These are phyloP conservation scores for Ogataea naganishii DNA, from an alignment of 805 yeast genomes.

Conservation along the genomic window DNA sequence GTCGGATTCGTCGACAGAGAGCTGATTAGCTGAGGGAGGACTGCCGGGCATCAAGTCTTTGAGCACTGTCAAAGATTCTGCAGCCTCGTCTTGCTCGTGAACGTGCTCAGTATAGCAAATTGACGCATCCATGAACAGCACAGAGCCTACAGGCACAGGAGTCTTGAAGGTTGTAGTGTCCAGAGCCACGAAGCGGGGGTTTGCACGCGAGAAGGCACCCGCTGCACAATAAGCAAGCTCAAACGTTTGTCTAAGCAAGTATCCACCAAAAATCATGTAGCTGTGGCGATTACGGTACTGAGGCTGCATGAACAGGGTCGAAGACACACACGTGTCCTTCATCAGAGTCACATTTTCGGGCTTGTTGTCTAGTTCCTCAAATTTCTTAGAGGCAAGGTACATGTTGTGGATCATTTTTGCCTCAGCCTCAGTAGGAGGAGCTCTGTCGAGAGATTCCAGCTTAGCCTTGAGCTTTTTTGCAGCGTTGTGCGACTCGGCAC, in stretches of 20 bases:
- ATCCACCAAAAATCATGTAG: constrained; percentile 93
- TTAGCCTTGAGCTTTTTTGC: constrained; percentile 75
- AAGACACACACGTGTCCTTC: constrained; percentile 62
- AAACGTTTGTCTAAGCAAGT: constrained; percentile 82
- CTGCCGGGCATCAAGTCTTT: constrained; percentile 31
- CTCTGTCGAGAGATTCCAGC: constrained; percentile 45
- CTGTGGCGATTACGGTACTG: constrained; percentile 93
- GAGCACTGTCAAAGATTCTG: constrained; percentile 16
- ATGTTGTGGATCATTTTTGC: constrained; percentile 66
- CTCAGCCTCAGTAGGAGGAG: constrained; percentile 75
- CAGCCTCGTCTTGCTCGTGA: constrained; percentile 25
- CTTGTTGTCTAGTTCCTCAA: constrained; percentile 20
- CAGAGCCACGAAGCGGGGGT: constrained; percentile 82
- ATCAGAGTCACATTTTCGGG: constrained; percentile 53
- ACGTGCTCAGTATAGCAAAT: constrained; percentile 84
- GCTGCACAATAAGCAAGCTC: constrained; percentile 92
- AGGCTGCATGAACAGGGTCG: constrained; percentile 91
- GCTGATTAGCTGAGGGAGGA: constrained; percentile 48
- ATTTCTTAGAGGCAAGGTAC: constrained; percentile 46
- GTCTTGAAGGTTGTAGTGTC: constrained; percentile 89
- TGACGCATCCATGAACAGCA: constrained; percentile 70
- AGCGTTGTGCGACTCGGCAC: constrained; percentile 86
- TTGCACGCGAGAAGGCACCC: constrained; percentile 77
- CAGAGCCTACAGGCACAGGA: constrained; percentile 95
- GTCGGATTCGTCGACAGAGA: constrained; percentile 43